Evolutionary conservation across 2,329 filamentous ascomycete species (phyloP).

Genomic region (Didymella lethalis): DNA sequence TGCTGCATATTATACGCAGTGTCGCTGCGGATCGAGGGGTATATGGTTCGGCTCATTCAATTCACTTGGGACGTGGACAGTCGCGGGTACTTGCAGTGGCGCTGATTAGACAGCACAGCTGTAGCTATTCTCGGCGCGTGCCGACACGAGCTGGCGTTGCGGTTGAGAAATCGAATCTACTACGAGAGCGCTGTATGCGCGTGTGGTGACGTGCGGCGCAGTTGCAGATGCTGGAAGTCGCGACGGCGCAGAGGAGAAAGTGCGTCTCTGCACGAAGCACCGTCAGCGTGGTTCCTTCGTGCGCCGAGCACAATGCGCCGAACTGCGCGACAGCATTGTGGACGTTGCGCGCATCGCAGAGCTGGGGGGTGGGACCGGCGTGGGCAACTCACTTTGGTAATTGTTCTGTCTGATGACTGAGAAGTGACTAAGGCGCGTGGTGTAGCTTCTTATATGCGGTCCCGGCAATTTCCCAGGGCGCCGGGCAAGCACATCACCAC

Average conservation of each 20-base stretch:
- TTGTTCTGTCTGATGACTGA: conserved; percentile 14
- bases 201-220: conserved; percentile 15
- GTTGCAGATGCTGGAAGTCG: conserved; percentile 11
- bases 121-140: conserved; percentile 11
- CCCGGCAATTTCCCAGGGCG: neutral
- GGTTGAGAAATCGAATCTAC: conserved; percentile 8
- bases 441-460: conserved; percentile 10
- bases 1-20: conserved; percentile 48
- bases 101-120: conserved; percentile 15
- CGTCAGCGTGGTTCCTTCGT: conserved; percentile 9
- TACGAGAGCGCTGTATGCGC: conserved; percentile 8
- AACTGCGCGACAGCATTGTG: conserved; percentile 8
- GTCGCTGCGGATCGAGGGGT: conserved; percentile 46
- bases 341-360: conserved; percentile 15
- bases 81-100: conserved; percentile 13
- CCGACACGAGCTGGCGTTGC: conserved; percentile 16
- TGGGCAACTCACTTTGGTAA: conserved; percentile 30
- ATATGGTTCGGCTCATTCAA: conserved; percentile 42
- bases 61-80: conserved; percentile 12
- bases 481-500: conserved; percentile 7
- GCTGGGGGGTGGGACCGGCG: conserved; percentile 3
- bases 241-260: conserved; percentile 9
- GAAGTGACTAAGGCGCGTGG: conserved; percentile 8
- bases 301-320: conserved; percentile 12
- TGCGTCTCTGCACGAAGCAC: conserved; percentile 13